Base-by-base conservation (phyloP, 805 yeast species). In the Starmera quercuum region DNA sequence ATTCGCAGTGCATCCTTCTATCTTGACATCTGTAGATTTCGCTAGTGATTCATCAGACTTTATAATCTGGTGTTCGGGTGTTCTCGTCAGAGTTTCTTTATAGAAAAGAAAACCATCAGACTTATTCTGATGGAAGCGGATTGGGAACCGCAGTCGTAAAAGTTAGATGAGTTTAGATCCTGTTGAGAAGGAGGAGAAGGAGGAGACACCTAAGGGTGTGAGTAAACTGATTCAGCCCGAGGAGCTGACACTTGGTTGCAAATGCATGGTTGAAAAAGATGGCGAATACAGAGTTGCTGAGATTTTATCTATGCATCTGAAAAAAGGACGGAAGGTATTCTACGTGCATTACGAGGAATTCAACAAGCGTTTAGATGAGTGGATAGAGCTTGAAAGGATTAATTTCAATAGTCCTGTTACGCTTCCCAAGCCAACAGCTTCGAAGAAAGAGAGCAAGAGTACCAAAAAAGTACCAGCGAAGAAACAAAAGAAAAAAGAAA, bases 281-380 rank as follows among this genome's bases (percentile, higher is more conserved):
- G 83, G 75, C 20, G 87, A 81, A 42, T 71, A 68, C 40, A 66
- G 96, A 40, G 55, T 77, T 22, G 97, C 97, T 2, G 98, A 92
- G 54, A 75, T 92, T 28, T 62, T 92, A 29, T 85, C 88, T 14
- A 70, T 75, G 32, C 85, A 83, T 41, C 59, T 71, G 30, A 77
- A 83, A 49, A 81, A 86, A 53, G 85, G 88, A 11, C 73, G 82
- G 40, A 75, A 77, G 21, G 83, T 75, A 44, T 88, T 81, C 56
- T 92, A 92, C 54, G 95, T 92, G 20, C 99, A 92, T 58, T 92
- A 87, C 61, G 85, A 78, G 34, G 95, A 88, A 46, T 92, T 80
- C 66, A 92, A 92, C 64, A 92, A 92, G 58, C 82, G 99, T 57
- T 69, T 92, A 46, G 99, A 92, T 62, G 98, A 92, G 57, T 90